phyloP scores from a whole-genome alignment of 2,329 filamentous ascomycete genomes.

The Penicillium olsonii region DNA sequence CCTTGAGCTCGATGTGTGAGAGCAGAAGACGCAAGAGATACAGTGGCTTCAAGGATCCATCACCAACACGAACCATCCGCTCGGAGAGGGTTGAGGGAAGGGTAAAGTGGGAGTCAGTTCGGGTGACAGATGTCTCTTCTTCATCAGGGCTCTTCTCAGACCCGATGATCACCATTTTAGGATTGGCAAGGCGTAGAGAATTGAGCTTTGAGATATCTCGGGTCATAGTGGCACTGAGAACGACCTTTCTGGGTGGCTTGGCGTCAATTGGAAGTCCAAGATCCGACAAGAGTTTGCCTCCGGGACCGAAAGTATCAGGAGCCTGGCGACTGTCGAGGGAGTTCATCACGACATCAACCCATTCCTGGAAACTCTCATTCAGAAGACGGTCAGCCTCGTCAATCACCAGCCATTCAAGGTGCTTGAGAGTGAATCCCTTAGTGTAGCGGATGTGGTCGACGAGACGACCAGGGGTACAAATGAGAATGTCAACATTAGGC shows the following conservation, averaged over 20 bases:
- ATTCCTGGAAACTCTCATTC: conserved; percentile 89
- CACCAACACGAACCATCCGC: conserved; percentile 66
- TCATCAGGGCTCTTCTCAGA: conserved; percentile 39
- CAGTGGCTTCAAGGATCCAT: conserved; percentile 74
- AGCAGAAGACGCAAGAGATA: conserved; percentile 78
- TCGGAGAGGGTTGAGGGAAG: conserved; percentile 68
- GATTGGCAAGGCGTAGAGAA: conserved; percentile 70
- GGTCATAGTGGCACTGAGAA: conserved; percentile 92
- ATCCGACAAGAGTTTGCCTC: conserved; percentile 33
- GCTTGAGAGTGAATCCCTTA: conserved; percentile 74
- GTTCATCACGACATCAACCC: conserved; percentile 71
- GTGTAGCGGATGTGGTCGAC: conserved; percentile 89
- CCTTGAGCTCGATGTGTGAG: conserved; percentile 33
- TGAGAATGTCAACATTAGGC: conserved; percentile 82
- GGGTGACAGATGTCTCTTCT: conserved; percentile 21
- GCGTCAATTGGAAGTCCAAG: conserved; percentile 42
- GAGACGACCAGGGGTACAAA: conserved; percentile 87
- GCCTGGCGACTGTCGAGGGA: conserved; percentile 58
- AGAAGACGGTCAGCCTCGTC: conserved; percentile 93
- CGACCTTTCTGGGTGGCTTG: conserved; percentile 69
- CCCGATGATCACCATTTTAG: conserved; percentile 75
- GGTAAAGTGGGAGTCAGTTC: conserved; percentile 47
- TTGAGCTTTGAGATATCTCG: conserved; percentile 78
- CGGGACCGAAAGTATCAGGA: conserved; percentile 48
- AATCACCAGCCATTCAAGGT: conserved; percentile 84